These are phyloP conservation scores for Rhizopogon vesiculosus DNA, from an alignment of 768 basidiomycete genomes.

Conservation along the genomic window DNA sequence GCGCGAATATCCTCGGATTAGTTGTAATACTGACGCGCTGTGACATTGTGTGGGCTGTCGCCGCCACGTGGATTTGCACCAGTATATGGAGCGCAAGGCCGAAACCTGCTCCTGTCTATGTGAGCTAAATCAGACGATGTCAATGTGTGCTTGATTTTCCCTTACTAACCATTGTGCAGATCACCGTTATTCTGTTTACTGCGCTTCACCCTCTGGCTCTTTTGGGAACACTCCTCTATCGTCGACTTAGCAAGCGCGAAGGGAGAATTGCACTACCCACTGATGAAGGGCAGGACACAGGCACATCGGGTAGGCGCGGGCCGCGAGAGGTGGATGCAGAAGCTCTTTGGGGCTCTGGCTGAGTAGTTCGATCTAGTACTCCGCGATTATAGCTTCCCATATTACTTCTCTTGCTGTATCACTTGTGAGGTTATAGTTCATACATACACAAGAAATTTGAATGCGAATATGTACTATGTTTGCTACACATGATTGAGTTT, in stretches of 20 bases:
- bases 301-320: constrained; percentile 3
- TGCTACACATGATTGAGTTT: no score
- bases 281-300: constrained; percentile 17
- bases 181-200: constrained; percentile 60
- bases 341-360: constrained; percentile 29
- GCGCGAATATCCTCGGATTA: constrained; percentile 56
- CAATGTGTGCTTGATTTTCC: neutral
- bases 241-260: constrained; percentile 10
- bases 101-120: constrained; percentile 62
- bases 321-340: constrained; percentile 43
- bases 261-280: constrained; percentile 40
- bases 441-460: no score
- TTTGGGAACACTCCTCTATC: constrained; percentile 40
- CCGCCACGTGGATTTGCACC: constrained; percentile 69
- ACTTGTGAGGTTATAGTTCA: no score
- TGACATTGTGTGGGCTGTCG: constrained; percentile 74
- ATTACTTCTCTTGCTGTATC: no score
- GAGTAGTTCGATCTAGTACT: neutral
- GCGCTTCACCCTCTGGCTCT: constrained; percentile 60
- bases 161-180: constrained; percentile 28
- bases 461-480: no score
- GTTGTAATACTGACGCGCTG: constrained; percentile 49
- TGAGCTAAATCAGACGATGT: constrained; percentile 29
- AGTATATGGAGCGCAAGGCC: constrained; percentile 58
- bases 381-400: neutral